Evolutionary conservation across 2,329 filamentous ascomycete species (phyloP).

Genomic region (Neoscytalidium dimidiatum): DNA sequence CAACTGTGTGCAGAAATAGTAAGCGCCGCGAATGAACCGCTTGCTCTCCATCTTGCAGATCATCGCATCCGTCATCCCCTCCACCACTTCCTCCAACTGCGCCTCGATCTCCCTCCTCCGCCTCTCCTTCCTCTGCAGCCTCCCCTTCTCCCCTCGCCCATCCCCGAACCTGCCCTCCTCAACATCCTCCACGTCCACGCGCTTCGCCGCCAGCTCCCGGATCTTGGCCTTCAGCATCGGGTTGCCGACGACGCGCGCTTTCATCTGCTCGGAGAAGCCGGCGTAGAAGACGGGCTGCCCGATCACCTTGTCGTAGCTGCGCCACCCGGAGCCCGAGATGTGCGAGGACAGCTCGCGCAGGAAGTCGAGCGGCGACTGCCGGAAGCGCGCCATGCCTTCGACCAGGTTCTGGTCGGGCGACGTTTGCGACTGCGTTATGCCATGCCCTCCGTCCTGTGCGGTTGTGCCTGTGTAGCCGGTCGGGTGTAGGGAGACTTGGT

Average conservation of each 20-base stretch:
- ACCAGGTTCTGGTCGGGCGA: slow-evolving; percentile 67
- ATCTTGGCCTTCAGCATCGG: slow-evolving; percentile 75
- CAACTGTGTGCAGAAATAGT: slow-evolving; percentile 85
- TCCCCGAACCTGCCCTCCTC: slow-evolving; percentile 58
- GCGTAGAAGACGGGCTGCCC: slow-evolving; percentile 92
- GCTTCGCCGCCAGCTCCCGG: slow-evolving; percentile 70
- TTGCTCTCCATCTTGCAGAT: slow-evolving; percentile 99
- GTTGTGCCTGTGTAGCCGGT: slow-evolving; percentile 35
- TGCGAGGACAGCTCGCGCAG: slow-evolving; percentile 91
- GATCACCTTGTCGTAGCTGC: slow-evolving; percentile 86
- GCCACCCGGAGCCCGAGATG: slow-evolving; percentile 92
- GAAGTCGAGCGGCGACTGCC: slow-evolving; percentile 72
- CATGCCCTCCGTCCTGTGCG: not conserved
- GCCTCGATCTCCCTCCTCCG: slow-evolving; percentile 72
- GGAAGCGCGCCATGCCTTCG: slow-evolving; percentile 84
- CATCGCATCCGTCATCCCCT: slow-evolving; percentile 89
- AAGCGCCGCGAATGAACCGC: slow-evolving; percentile 85
- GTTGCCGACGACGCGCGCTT: slow-evolving; percentile 71
- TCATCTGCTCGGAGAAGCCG: slow-evolving; percentile 92
- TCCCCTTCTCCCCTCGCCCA: slow-evolving; percentile 33
- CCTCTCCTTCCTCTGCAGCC: slow-evolving; percentile 59
- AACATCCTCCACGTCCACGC: slow-evolving; percentile 73
- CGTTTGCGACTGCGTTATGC: slow-evolving; percentile 29
- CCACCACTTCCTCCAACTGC: slow-evolving; percentile 76
- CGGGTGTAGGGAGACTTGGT: slow-evolving; percentile 47